Conservation (phyloP, 106 monocot genomes). For the Acorus calamus region DNA sequence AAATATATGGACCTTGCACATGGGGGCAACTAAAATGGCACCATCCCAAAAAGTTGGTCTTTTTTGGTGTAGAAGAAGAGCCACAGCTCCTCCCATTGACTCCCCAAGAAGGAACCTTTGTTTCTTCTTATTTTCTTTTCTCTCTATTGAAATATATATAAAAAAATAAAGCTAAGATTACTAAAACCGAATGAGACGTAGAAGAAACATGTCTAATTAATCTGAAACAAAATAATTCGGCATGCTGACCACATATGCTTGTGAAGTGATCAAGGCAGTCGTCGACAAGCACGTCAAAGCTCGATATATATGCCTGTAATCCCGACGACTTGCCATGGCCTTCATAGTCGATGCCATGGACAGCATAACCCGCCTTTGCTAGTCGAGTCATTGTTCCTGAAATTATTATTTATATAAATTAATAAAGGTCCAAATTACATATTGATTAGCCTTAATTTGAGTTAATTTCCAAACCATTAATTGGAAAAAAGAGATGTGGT, state of each 20-base stretch:
- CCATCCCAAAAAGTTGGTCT: constrained; percentile 36
- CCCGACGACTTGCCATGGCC: constrained; percentile 37
- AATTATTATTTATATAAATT: not conserved
- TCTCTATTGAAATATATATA: not conserved
- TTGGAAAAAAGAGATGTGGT: not conserved
- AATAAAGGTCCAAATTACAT: not conserved
- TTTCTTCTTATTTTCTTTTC: constrained; percentile 14
- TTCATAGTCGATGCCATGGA: constrained; percentile 33
- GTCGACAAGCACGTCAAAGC: constrained; percentile 23
- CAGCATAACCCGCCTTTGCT: constrained; percentile 29
- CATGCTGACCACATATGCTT: constrained; percentile 14
- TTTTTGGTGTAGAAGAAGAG: constrained; percentile 32
- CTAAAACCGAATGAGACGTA: not conserved
- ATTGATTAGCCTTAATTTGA: too few relatives aligned
- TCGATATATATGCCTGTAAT: constrained; percentile 19
- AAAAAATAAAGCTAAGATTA: not conserved
- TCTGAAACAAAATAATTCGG: not conserved
- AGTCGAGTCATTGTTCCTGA: constrained; percentile 25
- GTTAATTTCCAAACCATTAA: too few relatives aligned
- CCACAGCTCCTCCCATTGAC: constrained; percentile 57
- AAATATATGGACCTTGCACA: constrained; percentile 39
- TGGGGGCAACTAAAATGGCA: constrained; percentile 46
- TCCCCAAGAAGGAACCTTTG: constrained; percentile 29
- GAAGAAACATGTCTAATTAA: too few relatives aligned
- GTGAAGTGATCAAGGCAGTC: constrained; percentile 32